Evolutionary conservation across 1,284 basidiomycete genomes (phyloP), one percentile per base, ranked within the genome.

Genomic region (Kwoniella shivajii): DNA sequence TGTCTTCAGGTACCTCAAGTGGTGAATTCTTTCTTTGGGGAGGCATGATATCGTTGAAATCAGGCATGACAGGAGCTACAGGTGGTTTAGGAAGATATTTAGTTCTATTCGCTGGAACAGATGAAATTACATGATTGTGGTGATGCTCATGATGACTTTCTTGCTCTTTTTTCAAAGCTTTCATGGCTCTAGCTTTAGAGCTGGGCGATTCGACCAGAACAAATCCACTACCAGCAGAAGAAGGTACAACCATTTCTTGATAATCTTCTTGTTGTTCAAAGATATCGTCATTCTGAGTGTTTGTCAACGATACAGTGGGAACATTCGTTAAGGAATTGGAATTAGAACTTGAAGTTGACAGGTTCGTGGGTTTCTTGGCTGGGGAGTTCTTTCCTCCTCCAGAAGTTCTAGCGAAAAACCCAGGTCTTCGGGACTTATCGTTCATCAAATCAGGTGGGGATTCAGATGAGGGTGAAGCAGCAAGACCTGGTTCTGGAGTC

Each of bases 51-150:
- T 76, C 74, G 24, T 70, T 66, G 57, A 77, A 78, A 57, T 73
- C 68, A n/a, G 75, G 77, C 63, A 78, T 68, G 56, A 78, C 77
- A 20, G 75, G 77, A 31, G 57, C 67, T 7, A 76, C 67, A 22
- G 77, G 75, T 27, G 74, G 76, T 16, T 64, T 66, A 1, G 73
- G 69, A 16, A 73, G 56, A 33, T 55, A 55, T 56, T 74, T 75
- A 18, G 64, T 64, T 50, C 66, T 31, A 26, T 63, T 62, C 26
- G 45, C 56, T 29, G 58, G 39, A 24, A 47, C 46, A 26, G 46
- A 31, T 36, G 45, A 29, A 6, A 47, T 29, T 3, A 43, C 52
- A 26, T 44, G 18, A 6, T 54, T 27, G 10, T 42, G 30, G 16
- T 48, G 53, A 30, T 49, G 37, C 22, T 33, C 45, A 38, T 42